Evolutionary conservation across 495 filamentous ascomycete genomes (phyloP), one percentile per base, ranked within the genome.

Genomic region (Cladorrhinum samala): DNA sequence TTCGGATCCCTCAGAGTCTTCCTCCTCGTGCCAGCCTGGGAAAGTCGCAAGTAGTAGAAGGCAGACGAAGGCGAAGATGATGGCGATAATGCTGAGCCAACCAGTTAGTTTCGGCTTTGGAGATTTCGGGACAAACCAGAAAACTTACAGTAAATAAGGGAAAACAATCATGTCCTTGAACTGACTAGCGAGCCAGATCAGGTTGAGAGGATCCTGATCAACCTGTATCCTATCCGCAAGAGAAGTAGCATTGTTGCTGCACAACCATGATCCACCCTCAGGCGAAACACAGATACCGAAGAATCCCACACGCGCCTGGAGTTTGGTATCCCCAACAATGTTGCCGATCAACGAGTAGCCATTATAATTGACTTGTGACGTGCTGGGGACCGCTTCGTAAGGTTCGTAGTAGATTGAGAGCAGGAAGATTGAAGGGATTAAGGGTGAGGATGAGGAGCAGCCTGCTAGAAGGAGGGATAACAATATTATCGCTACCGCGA

Each of bases 401-500:
- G 69, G 61, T 66, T 85, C 64, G 71, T 88, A 88, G 76, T 85
- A 87, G 61, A 88, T 75, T 39, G 82, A 85, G 20, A 90, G 83
- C 50, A 91, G 77, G 76, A 89, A 91, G 68, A 91, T 89, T 61
- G 78, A 80, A 49, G 86, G 85, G 59, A 89, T 88, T 33, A 87
- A 65, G 14, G 86, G 83, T 21, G 85, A 87, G 16, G 83, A 85
- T 20, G 84, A 87, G 16, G 87, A 90, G 71, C 86, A 90, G 50
- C 86, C 86, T 58, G 87, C 87, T 53, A 91, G 72, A 63, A 91
- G 77, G 56, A 92, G 77, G 60, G 88, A 97, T 51, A 98, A 79
- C 65, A 98, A 74, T 70, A 98, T 93, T 65, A 98, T 96, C 1
- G 91, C 81, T 42, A 96, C 77, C 36, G 89, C 90, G 62, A 98